These are phyloP conservation scores for Coemansia sp. DNA, from an alignment of 192 early-diverging fungal genomes.

Conservation along the genomic window DNA sequence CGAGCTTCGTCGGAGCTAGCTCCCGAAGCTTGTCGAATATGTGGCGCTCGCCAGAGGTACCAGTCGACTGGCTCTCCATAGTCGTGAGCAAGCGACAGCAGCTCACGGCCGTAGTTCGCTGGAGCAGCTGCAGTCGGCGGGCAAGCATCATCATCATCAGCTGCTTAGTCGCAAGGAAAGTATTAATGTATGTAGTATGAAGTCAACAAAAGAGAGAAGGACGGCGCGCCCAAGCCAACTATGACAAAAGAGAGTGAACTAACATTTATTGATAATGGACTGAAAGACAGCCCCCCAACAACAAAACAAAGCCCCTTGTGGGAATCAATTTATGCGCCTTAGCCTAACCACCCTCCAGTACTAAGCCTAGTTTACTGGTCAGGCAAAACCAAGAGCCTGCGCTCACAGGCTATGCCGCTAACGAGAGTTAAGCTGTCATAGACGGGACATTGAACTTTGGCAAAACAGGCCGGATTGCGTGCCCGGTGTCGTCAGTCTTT, in stretches of 20 bases:
- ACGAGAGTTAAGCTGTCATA: no score
- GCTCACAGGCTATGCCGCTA: no score
- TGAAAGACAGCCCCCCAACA: no score
- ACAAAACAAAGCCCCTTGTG: no score
- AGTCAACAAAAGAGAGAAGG: not conserved
- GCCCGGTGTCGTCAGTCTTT: no score
- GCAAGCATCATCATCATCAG: not conserved
- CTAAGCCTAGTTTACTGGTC: no score
- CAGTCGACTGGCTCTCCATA: not conserved
- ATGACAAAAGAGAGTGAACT: not conserved
- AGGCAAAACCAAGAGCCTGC: no score
- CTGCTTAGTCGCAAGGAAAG: not conserved
- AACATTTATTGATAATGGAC: no score
- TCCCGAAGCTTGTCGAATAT: conserved; percentile 75
- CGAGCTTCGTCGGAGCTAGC: conserved; percentile 67
- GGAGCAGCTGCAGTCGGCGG: not conserved
- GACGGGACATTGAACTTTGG: no score
- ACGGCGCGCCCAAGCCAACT: not conserved
- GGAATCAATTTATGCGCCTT: no score
- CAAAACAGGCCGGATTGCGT: no score
- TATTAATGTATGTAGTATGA: not conserved
- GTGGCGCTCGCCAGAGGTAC: conserved; percentile 63
- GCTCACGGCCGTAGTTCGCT: not conserved
- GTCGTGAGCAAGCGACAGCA: not conserved
- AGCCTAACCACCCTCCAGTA: no score